These are phyloP conservation scores for Stagonosporopsis tanaceti DNA, from an alignment of 2,329 filamentous ascomycete species.

Conservation along the genomic window DNA sequence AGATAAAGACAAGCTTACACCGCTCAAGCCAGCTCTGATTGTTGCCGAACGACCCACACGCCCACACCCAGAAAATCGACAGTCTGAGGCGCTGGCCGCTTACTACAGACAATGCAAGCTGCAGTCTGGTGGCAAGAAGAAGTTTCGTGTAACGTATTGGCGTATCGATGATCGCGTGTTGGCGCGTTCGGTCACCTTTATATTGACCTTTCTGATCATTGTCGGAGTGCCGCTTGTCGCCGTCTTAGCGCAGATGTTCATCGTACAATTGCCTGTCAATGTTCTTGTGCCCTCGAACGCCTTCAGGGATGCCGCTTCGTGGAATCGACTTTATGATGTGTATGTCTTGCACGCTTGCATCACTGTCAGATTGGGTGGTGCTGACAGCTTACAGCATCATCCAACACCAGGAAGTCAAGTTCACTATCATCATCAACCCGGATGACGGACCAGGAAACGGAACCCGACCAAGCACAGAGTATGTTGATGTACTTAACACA, in stretches of 20 bases:
- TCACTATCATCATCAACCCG: conserved; percentile 61
- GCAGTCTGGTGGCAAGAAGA: conserved; percentile 9
- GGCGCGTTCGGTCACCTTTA: conserved; percentile 32
- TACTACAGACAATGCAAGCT: conserved; percentile 12
- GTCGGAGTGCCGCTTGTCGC: conserved; percentile 32
- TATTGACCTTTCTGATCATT: conserved; percentile 26
- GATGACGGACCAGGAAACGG: conserved; percentile 54
- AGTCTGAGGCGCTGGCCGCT: conserved; percentile 11
- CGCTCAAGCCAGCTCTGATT: conserved; percentile 15
- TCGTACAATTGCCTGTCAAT: conserved; percentile 33
- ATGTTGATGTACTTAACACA: conserved; percentile 52
- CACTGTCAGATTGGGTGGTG: not conserved
- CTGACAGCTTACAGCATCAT: conserved; percentile 22
- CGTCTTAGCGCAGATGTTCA: conserved; percentile 32
- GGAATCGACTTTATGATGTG: conserved; percentile 35
- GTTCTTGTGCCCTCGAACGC: conserved; percentile 60
- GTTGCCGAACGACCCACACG: conserved; percentile 14
- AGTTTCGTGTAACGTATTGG: conserved; percentile 7
- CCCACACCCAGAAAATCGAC: conserved; percentile 8
- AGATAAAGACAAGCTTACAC: conserved; percentile 12
- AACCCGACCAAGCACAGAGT: conserved; percentile 52
- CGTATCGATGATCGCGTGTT: conserved; percentile 26
- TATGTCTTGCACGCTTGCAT: conserved; percentile 14
- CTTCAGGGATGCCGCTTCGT: conserved; percentile 54
- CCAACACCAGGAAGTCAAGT: conserved; percentile 52